phyloP scores from a whole-genome alignment of 257 asterid genomes.

The Dorcoceras hygrometricum region DNA sequence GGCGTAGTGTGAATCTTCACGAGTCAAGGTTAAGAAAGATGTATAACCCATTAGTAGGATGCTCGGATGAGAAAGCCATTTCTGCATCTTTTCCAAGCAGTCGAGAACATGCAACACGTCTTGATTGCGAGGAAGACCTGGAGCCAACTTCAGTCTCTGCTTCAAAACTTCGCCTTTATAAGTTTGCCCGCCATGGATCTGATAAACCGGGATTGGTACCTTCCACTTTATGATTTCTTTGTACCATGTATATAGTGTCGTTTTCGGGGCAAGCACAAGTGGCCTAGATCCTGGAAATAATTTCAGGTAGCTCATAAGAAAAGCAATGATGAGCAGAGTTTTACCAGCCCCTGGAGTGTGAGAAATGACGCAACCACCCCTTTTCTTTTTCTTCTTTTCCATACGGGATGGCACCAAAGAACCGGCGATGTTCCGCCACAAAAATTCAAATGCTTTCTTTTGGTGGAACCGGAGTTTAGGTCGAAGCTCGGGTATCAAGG shows the following conservation, averaged over 20 bases:
- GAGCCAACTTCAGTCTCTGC: slow-evolving; percentile 69
- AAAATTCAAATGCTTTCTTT: slow-evolving; percentile 80
- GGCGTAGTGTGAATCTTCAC: slow-evolving; percentile 93
- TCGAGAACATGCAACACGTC: slow-evolving; percentile 99
- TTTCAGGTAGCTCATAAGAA: slow-evolving; percentile 88
- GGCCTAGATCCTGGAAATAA: slow-evolving; percentile 93
- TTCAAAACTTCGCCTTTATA: slow-evolving; percentile 89
- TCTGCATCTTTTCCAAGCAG: slow-evolving; percentile 91
- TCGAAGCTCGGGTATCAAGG: slow-evolving; percentile 78
- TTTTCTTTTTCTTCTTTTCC: slow-evolving; percentile 51
- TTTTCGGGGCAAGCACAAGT: slow-evolving; percentile 90
- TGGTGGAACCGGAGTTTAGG: slow-evolving; percentile 69
- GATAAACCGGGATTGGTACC: slow-evolving; percentile 90
- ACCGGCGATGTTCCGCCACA: slow-evolving; percentile 95
- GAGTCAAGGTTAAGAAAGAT: slow-evolving; percentile 74
- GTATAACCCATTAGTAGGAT: slow-evolving; percentile 96
- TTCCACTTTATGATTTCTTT: slow-evolving; percentile 96
- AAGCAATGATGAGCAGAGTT: slow-evolving; percentile 82
- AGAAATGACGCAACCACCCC: slow-evolving; percentile 96
- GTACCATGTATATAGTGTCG: slow-evolving; percentile 94
- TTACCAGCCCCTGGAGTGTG: slow-evolving; percentile 99
- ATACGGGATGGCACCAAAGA: slow-evolving; percentile 70
- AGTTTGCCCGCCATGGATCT: slow-evolving; percentile 98
- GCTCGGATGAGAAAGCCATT: slow-evolving; percentile 96
- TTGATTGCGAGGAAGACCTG: slow-evolving; percentile 86